Evolutionary conservation across 805 yeast genomes (phyloP), one percentile per base, ranked within the genome.

Genomic region (Suhomyces sp.): DNA sequence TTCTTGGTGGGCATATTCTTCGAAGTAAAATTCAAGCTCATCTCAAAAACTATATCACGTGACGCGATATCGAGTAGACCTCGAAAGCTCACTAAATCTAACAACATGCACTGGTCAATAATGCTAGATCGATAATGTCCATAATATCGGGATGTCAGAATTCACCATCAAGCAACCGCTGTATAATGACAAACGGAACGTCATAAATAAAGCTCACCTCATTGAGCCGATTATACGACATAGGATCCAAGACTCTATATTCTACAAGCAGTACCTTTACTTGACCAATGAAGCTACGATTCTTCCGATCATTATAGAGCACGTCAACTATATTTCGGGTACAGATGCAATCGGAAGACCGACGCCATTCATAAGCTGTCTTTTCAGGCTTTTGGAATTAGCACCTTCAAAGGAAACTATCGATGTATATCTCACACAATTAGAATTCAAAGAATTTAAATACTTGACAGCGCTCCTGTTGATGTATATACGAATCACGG

Each of bases 371-470:
- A 53, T 86, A n/a, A 81, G 95, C 51, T 68, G 95, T 28, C 56
- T 88, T 21, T 76, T 87, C 50, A 79, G 91, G 44, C 54, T 91
- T 39, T 66, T 90, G 4, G 95, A 91, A 56, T 58, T 93, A 12
- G 77, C 77, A 42, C 97, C 97, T 0, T 48, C 70, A 1, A 49
- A 52, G 8, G 84, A 77, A 4, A 76, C 86, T 4, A 51, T 85
- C 2, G 51, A 63, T 12, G 71, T 78, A 35, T 71, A 76, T 43
- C 59, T 83, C 9, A 56, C 56, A 2, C 93, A 90, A 47, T 61
- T 67, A 32, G 78, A 81, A 36, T 57, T 48, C 39, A 47, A 55
- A 19, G 60, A 60, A 43, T 90, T 90, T 71, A 86, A 87, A 57
- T 88, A 88, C 51, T 58, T 87, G 31, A 77, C 83, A 1, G 82